phyloP scores from a whole-genome alignment of 805 yeast genomes.

The Kluyveromyces starmeri region DNA sequence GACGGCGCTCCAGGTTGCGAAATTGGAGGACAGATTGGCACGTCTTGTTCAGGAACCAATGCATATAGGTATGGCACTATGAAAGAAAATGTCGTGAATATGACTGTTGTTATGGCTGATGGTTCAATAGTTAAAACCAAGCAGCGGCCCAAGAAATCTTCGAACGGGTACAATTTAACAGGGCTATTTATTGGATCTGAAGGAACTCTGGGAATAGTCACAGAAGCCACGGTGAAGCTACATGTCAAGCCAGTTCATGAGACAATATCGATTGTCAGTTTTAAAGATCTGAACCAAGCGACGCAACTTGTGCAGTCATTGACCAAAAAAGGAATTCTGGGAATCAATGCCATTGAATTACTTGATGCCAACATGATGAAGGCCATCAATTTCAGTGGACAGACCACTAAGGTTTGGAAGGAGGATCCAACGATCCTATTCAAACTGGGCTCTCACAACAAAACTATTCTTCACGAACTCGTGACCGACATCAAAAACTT shows the following conservation, averaged over 20 bases:
- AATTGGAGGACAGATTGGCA: constrained; percentile 78
- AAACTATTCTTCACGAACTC: constrained; percentile 40
- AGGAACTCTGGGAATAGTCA: constrained; percentile 68
- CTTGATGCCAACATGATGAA: constrained; percentile 65
- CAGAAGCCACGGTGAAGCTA: constrained; percentile 59
- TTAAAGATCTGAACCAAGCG: constrained; percentile 56
- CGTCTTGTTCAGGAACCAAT: constrained; percentile 75
- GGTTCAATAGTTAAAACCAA: constrained; percentile 73
- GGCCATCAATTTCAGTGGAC: constrained; percentile 57
- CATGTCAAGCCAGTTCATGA: constrained; percentile 54
- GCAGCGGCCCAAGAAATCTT: constrained; percentile 66
- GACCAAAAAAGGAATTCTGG: constrained; percentile 59
- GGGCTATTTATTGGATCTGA: constrained; percentile 74
- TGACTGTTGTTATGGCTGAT: constrained; percentile 78
- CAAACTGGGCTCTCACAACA: constrained; percentile 59
- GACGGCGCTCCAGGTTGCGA: constrained; percentile 90
- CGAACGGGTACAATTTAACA: constrained; percentile 77
- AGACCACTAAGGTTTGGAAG: constrained; percentile 43
- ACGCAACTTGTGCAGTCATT: constrained; percentile 58
- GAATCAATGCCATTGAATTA: constrained; percentile 70
- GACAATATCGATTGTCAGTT: constrained; percentile 66
- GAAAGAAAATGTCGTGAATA: constrained; percentile 67
- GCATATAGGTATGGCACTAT: constrained; percentile 79
- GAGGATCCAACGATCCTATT: constrained; percentile 69
- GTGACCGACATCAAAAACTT: constrained; percentile 38